These are phyloP conservation scores for Rhodotorula sp. DNA, from an alignment of 1,284 basidiomycete species.

Conservation along the genomic window DNA sequence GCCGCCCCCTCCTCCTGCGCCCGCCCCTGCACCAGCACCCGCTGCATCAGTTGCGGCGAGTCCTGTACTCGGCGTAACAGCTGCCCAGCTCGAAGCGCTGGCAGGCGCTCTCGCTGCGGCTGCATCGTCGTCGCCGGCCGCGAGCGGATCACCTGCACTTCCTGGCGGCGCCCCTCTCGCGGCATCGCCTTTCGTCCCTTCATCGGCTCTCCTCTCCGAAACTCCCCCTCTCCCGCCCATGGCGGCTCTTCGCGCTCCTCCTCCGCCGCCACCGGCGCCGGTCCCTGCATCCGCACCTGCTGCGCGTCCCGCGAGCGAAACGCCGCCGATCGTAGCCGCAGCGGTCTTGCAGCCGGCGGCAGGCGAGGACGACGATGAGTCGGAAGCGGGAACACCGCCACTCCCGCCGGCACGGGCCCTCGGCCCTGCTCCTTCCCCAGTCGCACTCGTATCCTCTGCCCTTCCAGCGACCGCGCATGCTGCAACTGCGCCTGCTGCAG, in stretches of 20 bases:
- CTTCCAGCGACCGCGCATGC: too few species aligned
- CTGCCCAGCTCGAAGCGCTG: slow-evolving; percentile 18
- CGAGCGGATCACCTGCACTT: too few species aligned
- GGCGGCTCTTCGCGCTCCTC: slow-evolving; percentile 6
- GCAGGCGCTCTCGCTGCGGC: not conserved
- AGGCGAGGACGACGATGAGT: slow-evolving; percentile 6
- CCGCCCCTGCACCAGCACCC: not conserved
- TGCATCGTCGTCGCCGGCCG: not conserved
- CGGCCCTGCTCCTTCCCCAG: not conserved
- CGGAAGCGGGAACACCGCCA: slow-evolving; percentile 29
- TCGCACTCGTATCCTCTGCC: too few species aligned
- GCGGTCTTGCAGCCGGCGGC: too few species aligned
- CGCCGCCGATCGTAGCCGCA: not conserved
- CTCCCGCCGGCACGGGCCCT: slow-evolving; percentile 20
- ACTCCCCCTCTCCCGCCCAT: slow-evolving; percentile 12
- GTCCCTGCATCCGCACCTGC: not conserved
- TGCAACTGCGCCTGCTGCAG: not conserved
- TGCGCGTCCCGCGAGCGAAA: not conserved
- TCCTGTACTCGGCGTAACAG: slow-evolving; percentile 1
- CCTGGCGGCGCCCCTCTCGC: slow-evolving; percentile 1
- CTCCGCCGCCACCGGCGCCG: slow-evolving; percentile 2
- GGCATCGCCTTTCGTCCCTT: not conserved
- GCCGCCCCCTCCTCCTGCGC: slow-evolving; percentile 9
- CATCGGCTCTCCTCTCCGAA: slow-evolving; percentile 5
- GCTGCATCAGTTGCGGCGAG: not conserved